Base-by-base conservation (phyloP, 164 flowering plant genomes). In the Paratinospora sagittata region DNA sequence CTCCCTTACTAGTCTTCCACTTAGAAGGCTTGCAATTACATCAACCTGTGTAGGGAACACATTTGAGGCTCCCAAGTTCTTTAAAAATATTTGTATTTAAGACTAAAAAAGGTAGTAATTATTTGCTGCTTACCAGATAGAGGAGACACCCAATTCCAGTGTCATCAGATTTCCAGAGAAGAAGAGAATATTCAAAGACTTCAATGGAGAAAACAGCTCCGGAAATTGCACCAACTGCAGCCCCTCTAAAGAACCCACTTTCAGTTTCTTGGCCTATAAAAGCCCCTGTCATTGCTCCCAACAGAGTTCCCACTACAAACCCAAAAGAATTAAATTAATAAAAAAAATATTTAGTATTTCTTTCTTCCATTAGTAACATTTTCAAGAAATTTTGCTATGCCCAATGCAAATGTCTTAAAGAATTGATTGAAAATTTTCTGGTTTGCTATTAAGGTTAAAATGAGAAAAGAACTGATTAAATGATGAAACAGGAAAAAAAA, bases 131-230 rank as follows among this genome's bases (percentile, higher is more conserved):
- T 36, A 91, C 97, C 97, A 91, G 78, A 77, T 89, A 89, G 19
- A 89, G 86, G 68, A 91, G 82, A 81, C 97, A 91, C 21, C 92
- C 85, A 33, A 91, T 27, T 24, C 92, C 91, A 8, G 97, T 85
- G 57, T 91, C 94, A 67, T 89, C 93, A 0, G 92, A 87, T 58
- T 87, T 86, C 97, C 93, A 91, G 17, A 91, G 85, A 80, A 85
- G 78, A 36, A 84, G 84, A 36, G 91, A 91, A 21, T 92, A 85
- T 75, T 91, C 97, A 39, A 91, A 91, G 71, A 89, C 97, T 76
- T 91, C 92, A 66, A 91, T 87, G 0, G 97, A 89, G 84, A 89
- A 91, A 77, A 91, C 97, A 78, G 94, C 97, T 45, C 97, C 97
- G 21, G 94, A 88, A 21, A 91, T 91, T 47, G 97, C 90, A 55